These are phyloP conservation scores for Arabidopsis arenosa DNA, from an alignment of 345 rosid genomes.

Conservation along the genomic window DNA sequence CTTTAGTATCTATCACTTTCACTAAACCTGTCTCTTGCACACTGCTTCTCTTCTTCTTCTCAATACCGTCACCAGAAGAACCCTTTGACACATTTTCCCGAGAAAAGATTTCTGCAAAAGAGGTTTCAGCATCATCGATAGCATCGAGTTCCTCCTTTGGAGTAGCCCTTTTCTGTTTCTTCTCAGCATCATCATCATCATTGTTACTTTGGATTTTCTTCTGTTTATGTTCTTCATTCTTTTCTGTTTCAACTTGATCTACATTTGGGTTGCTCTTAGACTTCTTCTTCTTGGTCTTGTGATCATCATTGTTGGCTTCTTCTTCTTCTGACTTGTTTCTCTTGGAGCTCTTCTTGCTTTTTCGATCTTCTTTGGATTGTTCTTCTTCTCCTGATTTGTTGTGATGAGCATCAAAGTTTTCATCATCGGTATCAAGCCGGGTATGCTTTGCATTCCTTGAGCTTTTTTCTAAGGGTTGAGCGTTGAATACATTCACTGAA, in stretches of 20 bases:
- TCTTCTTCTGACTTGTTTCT: slow-evolving; percentile 27
- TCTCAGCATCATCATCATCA: slow-evolving; percentile 30
- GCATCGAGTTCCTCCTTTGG: slow-evolving; percentile 54
- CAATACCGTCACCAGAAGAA: slow-evolving; percentile 25
- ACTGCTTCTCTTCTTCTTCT: slow-evolving; percentile 43
- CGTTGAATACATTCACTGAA: slow-evolving; percentile 73
- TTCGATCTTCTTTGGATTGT: slow-evolving; percentile 16
- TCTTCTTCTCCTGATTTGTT: slow-evolving; percentile 41
- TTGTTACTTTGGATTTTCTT: slow-evolving; percentile 28
- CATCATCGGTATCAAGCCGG: slow-evolving; percentile 34
- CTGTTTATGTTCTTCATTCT: slow-evolving; percentile 1
- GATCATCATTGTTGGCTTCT: neutral
- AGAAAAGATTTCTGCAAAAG: slow-evolving; percentile 66
- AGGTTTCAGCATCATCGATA: slow-evolving; percentile 63
- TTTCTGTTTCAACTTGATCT: slow-evolving; percentile 18
- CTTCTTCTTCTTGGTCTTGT: slow-evolving; percentile 42
- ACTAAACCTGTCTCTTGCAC: slow-evolving; percentile 34
- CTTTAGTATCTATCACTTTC: slow-evolving; percentile 46
- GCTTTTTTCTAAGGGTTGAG: slow-evolving; percentile 62
- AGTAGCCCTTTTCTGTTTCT: slow-evolving; percentile 44
- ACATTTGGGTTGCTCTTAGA: slow-evolving; percentile 27
- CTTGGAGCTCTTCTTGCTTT: slow-evolving; percentile 44
- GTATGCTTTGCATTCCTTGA: slow-evolving; percentile 44
- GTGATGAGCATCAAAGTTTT: slow-evolving; percentile 37
- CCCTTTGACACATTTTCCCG: slow-evolving; percentile 35